Conservation (phyloP, 345 rosid species). For the Zanthoxylum bungeanum region DNA sequence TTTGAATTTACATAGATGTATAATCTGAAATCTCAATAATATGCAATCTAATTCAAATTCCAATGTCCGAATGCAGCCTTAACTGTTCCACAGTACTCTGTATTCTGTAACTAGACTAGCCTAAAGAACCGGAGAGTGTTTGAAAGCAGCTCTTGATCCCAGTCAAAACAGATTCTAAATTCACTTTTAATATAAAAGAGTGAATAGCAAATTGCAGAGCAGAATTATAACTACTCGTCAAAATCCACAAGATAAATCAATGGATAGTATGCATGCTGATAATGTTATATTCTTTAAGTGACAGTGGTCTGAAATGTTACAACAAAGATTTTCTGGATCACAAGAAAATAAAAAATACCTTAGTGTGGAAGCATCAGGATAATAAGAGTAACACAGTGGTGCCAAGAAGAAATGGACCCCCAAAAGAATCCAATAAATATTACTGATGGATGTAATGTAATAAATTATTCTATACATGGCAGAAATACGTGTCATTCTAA, state of each 20-base stretch:
- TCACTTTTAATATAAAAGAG: not conserved
- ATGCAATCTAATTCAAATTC: not conserved
- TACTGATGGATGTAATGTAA: not conserved
- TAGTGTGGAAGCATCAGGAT: not conserved
- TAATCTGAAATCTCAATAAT: not conserved
- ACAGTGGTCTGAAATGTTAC: not conserved
- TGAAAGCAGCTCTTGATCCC: not conserved
- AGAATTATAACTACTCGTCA: not conserved
- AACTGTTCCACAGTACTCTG: no score
- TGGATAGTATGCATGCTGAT: not conserved
- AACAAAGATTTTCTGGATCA: not conserved
- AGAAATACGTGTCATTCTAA: constrained; percentile 2
- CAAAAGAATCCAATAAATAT: not conserved
- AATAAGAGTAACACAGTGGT: not conserved
- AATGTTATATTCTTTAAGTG: not conserved
- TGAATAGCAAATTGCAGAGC: not conserved
- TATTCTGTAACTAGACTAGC: not conserved
- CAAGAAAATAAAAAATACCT: not conserved
- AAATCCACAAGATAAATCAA: not conserved
- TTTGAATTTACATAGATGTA: not conserved
- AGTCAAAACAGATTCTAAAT: not conserved
- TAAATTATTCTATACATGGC: not conserved
- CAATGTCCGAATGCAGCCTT: not conserved
- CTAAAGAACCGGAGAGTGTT: not conserved
- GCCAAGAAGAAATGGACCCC: not conserved